phyloP scores from a whole-genome alignment of 345 rosid species.

The Bruguiera parviflora region DNA sequence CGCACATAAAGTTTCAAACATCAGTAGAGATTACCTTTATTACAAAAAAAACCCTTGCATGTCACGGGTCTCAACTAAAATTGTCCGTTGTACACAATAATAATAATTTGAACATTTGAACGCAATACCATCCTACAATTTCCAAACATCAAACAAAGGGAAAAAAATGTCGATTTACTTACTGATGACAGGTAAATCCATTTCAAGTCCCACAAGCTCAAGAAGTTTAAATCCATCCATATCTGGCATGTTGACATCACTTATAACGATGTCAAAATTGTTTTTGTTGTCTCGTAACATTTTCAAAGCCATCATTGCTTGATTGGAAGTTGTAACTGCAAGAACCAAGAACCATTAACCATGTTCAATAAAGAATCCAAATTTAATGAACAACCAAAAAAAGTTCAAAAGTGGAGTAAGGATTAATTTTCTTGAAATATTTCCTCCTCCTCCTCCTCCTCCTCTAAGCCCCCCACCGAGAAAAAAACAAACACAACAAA shows the following conservation, averaged over 20 bases:
- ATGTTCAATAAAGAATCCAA: slow-evolving; percentile 7
- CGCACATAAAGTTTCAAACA: no score
- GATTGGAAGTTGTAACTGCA: slow-evolving; percentile 60
- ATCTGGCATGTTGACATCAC: slow-evolving; percentile 82
- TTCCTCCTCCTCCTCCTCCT: no score
- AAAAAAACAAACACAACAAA: not conserved
- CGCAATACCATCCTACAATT: not conserved
- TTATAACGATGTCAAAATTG: slow-evolving; percentile 60
- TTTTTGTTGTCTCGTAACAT: slow-evolving; percentile 55
- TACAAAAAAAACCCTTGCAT: no score
- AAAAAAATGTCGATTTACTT: slow-evolving; percentile 22
- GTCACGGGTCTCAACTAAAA: no score
- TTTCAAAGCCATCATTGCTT: slow-evolving; percentile 49
- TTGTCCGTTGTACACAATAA: no score
- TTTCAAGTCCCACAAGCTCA: slow-evolving; percentile 75
- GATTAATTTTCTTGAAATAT: slow-evolving; percentile 6
- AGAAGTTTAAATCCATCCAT: slow-evolving; percentile 83
- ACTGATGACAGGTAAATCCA: slow-evolving; percentile 86
- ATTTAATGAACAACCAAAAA: not conserved
- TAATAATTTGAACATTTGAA: not conserved
- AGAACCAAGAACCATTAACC: slow-evolving; percentile 16
- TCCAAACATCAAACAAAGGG: not conserved
- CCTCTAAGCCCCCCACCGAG: not conserved
- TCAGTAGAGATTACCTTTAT: no score
- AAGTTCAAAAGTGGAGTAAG: not conserved